Percentiles rank a stretch among this genome's conserved stretches.
These are phyloP conservation scores for Tetracladium marchalianum DNA, from an alignment of 495 filamentous ascomycete genomes.

Conservation along the genomic window DNA sequence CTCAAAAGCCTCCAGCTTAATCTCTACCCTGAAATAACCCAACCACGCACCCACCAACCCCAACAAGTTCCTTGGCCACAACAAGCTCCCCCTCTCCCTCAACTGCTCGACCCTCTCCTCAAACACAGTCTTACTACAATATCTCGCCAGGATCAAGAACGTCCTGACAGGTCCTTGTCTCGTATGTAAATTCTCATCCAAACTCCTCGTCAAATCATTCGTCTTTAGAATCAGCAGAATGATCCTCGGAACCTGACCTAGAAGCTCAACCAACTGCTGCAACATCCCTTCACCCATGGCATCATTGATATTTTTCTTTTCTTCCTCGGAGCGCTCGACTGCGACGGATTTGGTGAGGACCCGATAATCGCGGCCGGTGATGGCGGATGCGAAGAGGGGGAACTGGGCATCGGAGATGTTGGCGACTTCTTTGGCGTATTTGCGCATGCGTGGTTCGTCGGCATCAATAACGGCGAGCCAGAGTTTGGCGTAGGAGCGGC, in stretches of 20 bases:
- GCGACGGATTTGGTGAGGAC: slow-evolving; percentile 55
- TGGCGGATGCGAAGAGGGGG: slow-evolving; percentile 88
- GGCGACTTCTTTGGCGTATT: slow-evolving; percentile 80
- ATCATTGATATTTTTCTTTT: slow-evolving; percentile 72
- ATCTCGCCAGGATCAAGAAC: slow-evolving; percentile 89
- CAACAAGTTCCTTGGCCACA: slow-evolving; percentile 40
- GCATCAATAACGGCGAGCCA: slow-evolving; percentile 94
- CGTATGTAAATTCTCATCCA: slow-evolving; percentile 92
- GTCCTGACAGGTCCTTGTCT: slow-evolving; percentile 76
- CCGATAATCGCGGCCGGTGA: slow-evolving; percentile 86
- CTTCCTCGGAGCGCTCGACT: slow-evolving; percentile 51
- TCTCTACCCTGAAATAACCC: slow-evolving; percentile 37
- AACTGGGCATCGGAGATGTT: slow-evolving; percentile 89
- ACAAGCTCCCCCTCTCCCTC: slow-evolving; percentile 29
- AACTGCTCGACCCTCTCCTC: slow-evolving; percentile 75
- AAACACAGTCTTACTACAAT: slow-evolving; percentile 83
- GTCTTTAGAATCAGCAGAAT: slow-evolving; percentile 96
- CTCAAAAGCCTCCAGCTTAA: slow-evolving; percentile 49
- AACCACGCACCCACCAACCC: slow-evolving; percentile 39
- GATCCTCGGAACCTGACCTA: slow-evolving; percentile 81
- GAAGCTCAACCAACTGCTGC: slow-evolving; percentile 74
- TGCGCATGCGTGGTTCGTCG: slow-evolving; percentile 73
- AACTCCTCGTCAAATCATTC: slow-evolving; percentile 88
- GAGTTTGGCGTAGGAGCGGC: slow-evolving; percentile 87
- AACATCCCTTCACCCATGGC: slow-evolving; percentile 83